Evolutionary conservation across 1,139 yeast species (phyloP).

Genomic region (Protomyces macrosporus): DNA sequence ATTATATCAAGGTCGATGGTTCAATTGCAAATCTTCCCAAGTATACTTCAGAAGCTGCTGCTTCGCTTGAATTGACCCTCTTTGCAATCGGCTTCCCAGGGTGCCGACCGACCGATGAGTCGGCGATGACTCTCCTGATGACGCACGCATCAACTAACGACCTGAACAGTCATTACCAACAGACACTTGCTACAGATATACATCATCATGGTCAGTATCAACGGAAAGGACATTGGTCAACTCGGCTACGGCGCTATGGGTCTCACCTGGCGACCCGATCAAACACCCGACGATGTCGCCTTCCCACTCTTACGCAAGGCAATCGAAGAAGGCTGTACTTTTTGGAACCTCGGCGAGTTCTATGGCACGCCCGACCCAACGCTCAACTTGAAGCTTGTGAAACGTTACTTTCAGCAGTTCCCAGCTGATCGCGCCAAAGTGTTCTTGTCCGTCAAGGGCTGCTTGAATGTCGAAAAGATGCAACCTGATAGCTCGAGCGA

Average conservation of each 20-base stretch:
- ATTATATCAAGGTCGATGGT: no score
- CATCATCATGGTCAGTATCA: background rate
- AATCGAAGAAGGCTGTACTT: conserved; percentile 49
- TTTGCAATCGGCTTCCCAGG: no score
- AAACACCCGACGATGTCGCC: conserved; percentile 46
- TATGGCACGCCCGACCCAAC: conserved; percentile 54
- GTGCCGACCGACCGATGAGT: no score
- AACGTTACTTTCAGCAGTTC: conserved; percentile 52
- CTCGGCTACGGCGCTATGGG: conserved; percentile 62
- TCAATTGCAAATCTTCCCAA: no score
- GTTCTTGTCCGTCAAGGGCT: conserved; percentile 66
- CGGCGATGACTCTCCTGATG: no score
- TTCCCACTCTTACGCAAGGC: conserved; percentile 48
- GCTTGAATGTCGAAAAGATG: conserved; percentile 40
- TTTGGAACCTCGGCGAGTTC: conserved; percentile 73
- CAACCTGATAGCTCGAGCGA: conserved; percentile 51
- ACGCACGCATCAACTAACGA: no score
- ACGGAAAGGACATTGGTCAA: conserved; percentile 1
- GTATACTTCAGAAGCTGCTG: no score
- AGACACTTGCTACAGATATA: background rate
- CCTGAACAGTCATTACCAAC: no score
- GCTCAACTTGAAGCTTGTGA: conserved; percentile 51
- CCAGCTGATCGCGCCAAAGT: conserved; percentile 53
- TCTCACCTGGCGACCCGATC: conserved; percentile 53
- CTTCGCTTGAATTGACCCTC: no score